Conservation (phyloP, 1,284 basidiomycete species). For the Bjerkandera adusta region DNA sequence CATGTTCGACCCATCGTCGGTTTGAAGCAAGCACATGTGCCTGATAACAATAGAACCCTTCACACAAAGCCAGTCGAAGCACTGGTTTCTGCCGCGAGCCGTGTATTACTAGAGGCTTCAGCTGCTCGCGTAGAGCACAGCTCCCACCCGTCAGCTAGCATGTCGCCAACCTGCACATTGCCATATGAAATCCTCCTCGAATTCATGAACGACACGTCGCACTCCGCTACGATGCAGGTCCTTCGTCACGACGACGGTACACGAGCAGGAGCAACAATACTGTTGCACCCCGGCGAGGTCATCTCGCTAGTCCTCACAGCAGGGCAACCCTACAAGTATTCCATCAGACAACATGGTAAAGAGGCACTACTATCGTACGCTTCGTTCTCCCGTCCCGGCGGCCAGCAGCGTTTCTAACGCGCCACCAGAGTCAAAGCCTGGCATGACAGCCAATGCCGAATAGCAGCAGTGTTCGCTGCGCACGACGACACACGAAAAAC, state of each 20-base stretch:
- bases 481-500: slow-evolving; percentile 1
- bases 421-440: slow-evolving; percentile 38
- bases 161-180: slow-evolving; percentile 47
- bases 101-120: too few relatives aligned
- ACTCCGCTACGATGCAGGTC: slow-evolving; percentile 35
- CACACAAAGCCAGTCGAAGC: too few relatives aligned
- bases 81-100: too few relatives aligned
- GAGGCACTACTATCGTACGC: slow-evolving; percentile 34
- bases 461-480: slow-evolving; percentile 33
- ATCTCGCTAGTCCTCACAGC: slow-evolving; percentile 30
- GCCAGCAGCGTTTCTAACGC: background rate
- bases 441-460: slow-evolving; percentile 38
- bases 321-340: slow-evolving; percentile 30
- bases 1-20: too few relatives aligned
- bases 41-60: too few relatives aligned
- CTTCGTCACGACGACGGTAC: slow-evolving; percentile 20
- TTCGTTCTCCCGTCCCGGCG: background rate
- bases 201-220: slow-evolving; percentile 43
- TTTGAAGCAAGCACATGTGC: too few relatives aligned
- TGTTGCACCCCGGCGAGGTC: slow-evolving; percentile 24
- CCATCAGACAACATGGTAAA: slow-evolving; percentile 24
- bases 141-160: slow-evolving; percentile 4
- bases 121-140: too few relatives aligned
- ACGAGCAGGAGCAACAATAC: slow-evolving; percentile 23
- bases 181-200: slow-evolving; percentile 51